These are phyloP conservation scores for Yarrowia phangngaensis DNA, from an alignment of 805 yeast species.

Conservation along the genomic window DNA sequence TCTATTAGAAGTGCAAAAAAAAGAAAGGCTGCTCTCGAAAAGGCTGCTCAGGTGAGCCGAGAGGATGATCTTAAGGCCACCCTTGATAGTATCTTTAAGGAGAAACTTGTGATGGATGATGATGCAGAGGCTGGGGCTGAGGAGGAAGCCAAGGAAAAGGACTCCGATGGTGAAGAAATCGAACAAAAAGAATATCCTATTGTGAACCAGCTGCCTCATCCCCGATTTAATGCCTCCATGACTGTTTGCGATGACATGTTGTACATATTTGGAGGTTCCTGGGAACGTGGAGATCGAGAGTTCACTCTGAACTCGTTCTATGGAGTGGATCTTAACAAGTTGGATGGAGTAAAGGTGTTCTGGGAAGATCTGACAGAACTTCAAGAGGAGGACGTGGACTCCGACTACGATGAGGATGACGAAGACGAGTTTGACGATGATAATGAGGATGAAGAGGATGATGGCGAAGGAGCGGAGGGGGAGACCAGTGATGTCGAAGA, in stretches of 20 bases:
- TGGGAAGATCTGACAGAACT: slow-evolving; percentile 80
- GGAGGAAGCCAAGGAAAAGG: slow-evolving; percentile 34
- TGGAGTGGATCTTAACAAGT: slow-evolving; percentile 74
- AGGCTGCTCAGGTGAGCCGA: slow-evolving; percentile 42
- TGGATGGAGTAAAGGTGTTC: slow-evolving; percentile 80
- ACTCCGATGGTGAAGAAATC: slow-evolving; percentile 42
- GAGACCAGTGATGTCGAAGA: slow-evolving; percentile 53
- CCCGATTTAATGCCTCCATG: slow-evolving; percentile 80
- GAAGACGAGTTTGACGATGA: slow-evolving; percentile 74
- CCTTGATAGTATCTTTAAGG: slow-evolving; percentile 48
- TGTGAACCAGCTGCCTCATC: slow-evolving; percentile 69
- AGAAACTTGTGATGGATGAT: slow-evolving; percentile 36
- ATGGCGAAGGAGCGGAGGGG: slow-evolving; percentile 42
- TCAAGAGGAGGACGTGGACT: slow-evolving; percentile 46
- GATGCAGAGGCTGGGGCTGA: slow-evolving; percentile 45
- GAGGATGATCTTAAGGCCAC: slow-evolving; percentile 81
- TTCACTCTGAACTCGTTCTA: slow-evolving; percentile 80
- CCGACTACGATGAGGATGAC: slow-evolving; percentile 53
- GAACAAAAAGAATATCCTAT: slow-evolving; percentile 52
- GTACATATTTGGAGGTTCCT: slow-evolving; percentile 85
- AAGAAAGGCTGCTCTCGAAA: slow-evolving; percentile 50
- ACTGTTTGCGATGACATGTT: slow-evolving; percentile 80
- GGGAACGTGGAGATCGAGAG: slow-evolving; percentile 86
- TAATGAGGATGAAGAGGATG: slow-evolving; percentile 54
- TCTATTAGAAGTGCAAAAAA: slow-evolving; percentile 51